These are phyloP conservation scores for Penicillium paxilli DNA, from an alignment of 495 filamentous ascomycete genomes.

Conservation along the genomic window DNA sequence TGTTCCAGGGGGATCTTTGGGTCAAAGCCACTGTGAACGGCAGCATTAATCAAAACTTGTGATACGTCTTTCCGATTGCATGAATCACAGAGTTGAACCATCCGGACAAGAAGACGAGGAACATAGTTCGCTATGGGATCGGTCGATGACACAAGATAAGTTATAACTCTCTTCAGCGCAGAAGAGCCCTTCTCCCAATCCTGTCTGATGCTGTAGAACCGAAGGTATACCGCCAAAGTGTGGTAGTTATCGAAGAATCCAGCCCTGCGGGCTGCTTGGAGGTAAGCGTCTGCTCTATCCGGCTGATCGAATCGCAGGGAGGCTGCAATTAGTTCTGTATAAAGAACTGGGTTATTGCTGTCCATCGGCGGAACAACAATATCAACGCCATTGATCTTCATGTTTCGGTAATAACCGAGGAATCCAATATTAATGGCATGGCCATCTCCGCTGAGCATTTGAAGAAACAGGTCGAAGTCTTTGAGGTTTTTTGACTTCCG, in stretches of 20 bases:
- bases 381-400: slow-evolving; percentile 36
- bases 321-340: slow-evolving; percentile 34
- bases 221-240: slow-evolving; percentile 38
- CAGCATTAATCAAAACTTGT: slow-evolving; percentile 34
- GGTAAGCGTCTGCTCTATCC: slow-evolving; percentile 45
- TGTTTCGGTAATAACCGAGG: slow-evolving; percentile 19
- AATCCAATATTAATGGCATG: slow-evolving; percentile 37
- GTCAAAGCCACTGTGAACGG: slow-evolving; percentile 40
- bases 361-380: slow-evolving; percentile 38
- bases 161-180: slow-evolving; percentile 34
- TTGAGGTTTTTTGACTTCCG: slow-evolving; percentile 47
- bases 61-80: slow-evolving; percentile 33
- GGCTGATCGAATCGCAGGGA: slow-evolving; percentile 46
- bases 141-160: slow-evolving; percentile 38
- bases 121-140: slow-evolving; percentile 21
- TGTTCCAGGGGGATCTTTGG: slow-evolving; percentile 25
- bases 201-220: slow-evolving; percentile 39
- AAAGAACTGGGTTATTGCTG: slow-evolving; percentile 36
- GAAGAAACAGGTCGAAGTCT: slow-evolving; percentile 42
- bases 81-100: slow-evolving; percentile 41
- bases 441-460: slow-evolving; percentile 39
- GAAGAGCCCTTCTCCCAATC: slow-evolving; percentile 40
- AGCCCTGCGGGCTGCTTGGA: slow-evolving; percentile 33
- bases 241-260: slow-evolving; percentile 44
- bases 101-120: slow-evolving; percentile 37